Percentiles rank a stretch among this genome's conserved stretches.
Evolutionary conservation across 73 alveolate genomes (phyloP).

Genomic region (Paramecium biaurelia): DNA sequence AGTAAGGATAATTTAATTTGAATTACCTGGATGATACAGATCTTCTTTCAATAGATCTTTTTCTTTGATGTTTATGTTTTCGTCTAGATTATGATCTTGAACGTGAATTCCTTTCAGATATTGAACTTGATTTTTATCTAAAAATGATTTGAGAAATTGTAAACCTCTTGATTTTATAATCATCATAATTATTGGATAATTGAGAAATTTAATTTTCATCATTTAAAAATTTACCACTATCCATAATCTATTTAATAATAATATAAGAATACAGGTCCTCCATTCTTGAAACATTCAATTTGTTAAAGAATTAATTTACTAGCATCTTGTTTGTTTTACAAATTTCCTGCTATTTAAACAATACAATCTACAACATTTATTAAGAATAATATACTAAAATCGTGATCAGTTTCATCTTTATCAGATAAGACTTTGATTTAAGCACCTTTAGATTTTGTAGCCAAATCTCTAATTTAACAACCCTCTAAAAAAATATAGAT

Average conservation of each 20-base stretch:
- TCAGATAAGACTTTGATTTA: conserved; percentile 56
- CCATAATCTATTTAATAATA: not conserved
- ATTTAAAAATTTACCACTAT: conserved; percentile 49
- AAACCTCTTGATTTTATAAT: not conserved
- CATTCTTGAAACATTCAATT: conserved; percentile 57
- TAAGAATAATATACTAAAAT: not conserved
- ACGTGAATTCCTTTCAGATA: not conserved
- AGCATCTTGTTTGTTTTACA: conserved; percentile 49
- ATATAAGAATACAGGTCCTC: conserved; percentile 54
- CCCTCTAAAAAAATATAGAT: not conserved
- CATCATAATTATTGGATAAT: not conserved
- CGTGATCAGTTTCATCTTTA: conserved; percentile 53
- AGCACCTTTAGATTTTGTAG: conserved; percentile 59
- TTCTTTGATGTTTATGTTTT: not conserved
- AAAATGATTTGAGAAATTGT: not conserved
- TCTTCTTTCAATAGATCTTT: conserved; percentile 1
- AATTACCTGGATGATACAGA: conserved; percentile 13
- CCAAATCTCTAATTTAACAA: conserved; percentile 56
- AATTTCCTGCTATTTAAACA: conserved; percentile 43
- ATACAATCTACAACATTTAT: not conserved
- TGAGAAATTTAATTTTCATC: conserved; percentile 2
- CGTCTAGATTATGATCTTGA: not conserved
- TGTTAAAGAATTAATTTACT: conserved; percentile 39
- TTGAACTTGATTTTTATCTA: not conserved
- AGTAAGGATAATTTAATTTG: not conserved